These are phyloP conservation scores for Aspergillus niger DNA, from an alignment of 2,329 filamentous ascomycete genomes.

Conservation along the genomic window DNA sequence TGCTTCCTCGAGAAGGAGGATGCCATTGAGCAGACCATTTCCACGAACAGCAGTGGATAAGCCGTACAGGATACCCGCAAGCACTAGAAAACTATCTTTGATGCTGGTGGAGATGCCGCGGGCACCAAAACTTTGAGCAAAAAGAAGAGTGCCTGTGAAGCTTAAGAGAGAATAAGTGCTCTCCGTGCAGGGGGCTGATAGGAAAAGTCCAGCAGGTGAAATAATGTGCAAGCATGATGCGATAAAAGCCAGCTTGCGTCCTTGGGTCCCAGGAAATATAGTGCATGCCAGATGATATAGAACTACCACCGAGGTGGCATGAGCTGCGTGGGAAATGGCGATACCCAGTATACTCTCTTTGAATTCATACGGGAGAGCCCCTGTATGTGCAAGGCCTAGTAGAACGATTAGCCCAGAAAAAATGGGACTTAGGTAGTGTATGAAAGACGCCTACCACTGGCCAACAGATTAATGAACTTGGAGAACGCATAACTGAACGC, in stretches of 20 bases:
- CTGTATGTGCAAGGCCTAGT: not conserved
- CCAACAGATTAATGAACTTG: not conserved
- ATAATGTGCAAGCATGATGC: constrained; percentile 10
- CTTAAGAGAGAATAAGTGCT: constrained; percentile 8
- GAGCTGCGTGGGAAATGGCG: constrained; percentile 6
- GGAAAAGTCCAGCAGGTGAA: constrained; percentile 13
- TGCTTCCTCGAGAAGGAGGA: constrained; percentile 12
- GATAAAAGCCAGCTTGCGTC: constrained; percentile 12
- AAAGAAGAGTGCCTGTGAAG: constrained; percentile 10
- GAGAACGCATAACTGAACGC: constrained; percentile 7
- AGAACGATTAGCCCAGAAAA: not conserved
- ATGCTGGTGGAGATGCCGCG: not conserved
- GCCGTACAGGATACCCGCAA: constrained; percentile 8
- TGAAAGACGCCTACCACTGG: not conserved
- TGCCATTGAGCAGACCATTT: constrained; percentile 12
- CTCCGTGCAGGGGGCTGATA: constrained; percentile 10
- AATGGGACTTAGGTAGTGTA: not conserved
- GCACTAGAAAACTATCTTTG: not conserved
- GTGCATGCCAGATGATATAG: constrained; percentile 4
- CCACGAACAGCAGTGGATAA: constrained; percentile 9
- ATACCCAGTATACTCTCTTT: constrained; percentile 1
- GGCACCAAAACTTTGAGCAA: constrained; percentile 5
- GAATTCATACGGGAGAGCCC: not conserved
- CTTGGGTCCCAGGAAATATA: constrained; percentile 4
- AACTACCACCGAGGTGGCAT: constrained; percentile 4